These are phyloP conservation scores for Fereydounia khargensis DNA, from an alignment of 1,284 basidiomycete genomes.

Conservation along the genomic window DNA sequence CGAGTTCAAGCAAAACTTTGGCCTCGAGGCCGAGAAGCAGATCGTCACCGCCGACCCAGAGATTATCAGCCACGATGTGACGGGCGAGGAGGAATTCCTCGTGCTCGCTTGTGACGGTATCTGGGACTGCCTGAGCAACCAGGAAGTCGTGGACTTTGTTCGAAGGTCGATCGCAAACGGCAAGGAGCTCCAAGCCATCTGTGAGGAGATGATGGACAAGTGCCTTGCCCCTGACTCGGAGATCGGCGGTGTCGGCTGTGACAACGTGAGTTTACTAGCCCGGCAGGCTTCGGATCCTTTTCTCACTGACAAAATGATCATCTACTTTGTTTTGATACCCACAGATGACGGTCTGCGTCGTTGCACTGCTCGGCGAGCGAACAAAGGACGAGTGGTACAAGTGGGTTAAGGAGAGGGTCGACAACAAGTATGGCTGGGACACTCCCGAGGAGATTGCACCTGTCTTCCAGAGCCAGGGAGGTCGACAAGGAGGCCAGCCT, in stretches of 20 bases:
- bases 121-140: conserved; percentile 94
- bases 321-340: background rate
- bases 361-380: conserved; percentile 81
- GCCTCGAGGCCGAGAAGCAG: conserved; percentile 80
- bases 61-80: conserved; percentile 74
- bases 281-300: background rate
- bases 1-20: conserved; percentile 93
- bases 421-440: conserved; percentile 67
- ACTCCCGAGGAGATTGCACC: conserved; percentile 64
- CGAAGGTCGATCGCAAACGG: conserved; percentile 79
- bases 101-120: conserved; percentile 97
- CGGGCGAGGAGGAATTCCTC: conserved; percentile 87
- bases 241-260: conserved; percentile 91
- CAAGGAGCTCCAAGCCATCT: conserved; percentile 75
- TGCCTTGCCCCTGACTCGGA: conserved; percentile 92
- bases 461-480: conserved; percentile 61
- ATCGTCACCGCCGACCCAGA: conserved; percentile 96
- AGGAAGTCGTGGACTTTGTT: conserved; percentile 87
- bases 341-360: conserved; percentile 85
- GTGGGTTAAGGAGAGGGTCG: conserved; percentile 84
- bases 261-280: conserved; percentile 65
- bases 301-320: background rate
- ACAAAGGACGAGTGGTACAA: conserved; percentile 88
- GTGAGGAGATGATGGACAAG: conserved; percentile 85
- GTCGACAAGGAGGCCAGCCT: conserved; percentile 9